Evolutionary conservation across 345 rosid species (phyloP), one percentile per base, ranked within the genome.

Genomic region (Diplotaxis tenuifolia): DNA sequence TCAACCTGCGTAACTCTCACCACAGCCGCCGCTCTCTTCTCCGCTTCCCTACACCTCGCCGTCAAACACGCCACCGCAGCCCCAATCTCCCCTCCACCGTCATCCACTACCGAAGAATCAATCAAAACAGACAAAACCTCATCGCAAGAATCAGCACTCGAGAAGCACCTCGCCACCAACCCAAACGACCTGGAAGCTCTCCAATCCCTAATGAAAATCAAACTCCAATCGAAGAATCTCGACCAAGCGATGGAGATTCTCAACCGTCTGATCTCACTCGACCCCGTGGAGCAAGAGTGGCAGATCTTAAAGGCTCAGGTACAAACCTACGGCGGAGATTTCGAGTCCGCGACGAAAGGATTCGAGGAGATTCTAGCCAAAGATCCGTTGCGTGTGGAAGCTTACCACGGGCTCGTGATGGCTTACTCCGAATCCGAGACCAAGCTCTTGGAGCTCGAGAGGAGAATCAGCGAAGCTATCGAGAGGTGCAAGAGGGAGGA

Each of bases 271-370:
- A 93, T 91, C 27, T 87, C 83, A 69, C 81, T 88, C 38, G 85
- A 93, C 40, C 97, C 97, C 0, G 77, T 82, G 6, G 93, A 93
- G 60, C 70, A 70, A 5, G 96, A 94, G 70, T 91, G 95, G 97
- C 80, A 73, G 6, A 50, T 94, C 76, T 67, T 94, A 6, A 91
- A 85, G 73, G 86, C 87, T 4, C 96, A 89, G 76, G 75, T 88
- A 2, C 84, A 82, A 36, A 80, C 76, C 38, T 85, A 79, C 80
- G 57, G 85, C 11, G 97, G 97, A 2, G 92, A 94, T 58, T 79
- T 75, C 56, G 90, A 87, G 0, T 63, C 81, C 0, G 97, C 96
- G 0, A 82, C 79, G 1, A 75, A 81, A 56, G 81, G 72, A 15
- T 94, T 86, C 71, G 97, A 91, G 76, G 89, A 83, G 40, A 68